Evolutionary conservation across 208 protist genomes (phyloP).

Genomic region (Leishmania mexicana): DNA sequence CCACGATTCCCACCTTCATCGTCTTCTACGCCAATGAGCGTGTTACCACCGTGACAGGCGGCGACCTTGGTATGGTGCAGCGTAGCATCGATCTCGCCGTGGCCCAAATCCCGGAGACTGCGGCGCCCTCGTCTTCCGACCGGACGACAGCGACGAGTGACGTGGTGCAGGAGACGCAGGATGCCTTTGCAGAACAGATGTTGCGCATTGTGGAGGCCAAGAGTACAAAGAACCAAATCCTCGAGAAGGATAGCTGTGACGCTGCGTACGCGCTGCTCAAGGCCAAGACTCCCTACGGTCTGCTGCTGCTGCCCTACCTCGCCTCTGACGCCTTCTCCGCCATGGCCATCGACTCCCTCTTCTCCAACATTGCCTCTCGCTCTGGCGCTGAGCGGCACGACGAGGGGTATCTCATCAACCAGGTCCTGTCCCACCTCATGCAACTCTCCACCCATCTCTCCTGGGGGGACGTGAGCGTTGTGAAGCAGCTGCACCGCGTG

Average conservation of each 20-base stretch:
- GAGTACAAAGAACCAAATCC: slow-evolving; percentile 39
- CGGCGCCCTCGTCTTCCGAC: neutral
- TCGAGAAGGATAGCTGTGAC: slow-evolving; percentile 43
- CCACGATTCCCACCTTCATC: slow-evolving; percentile 81
- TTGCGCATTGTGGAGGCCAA: slow-evolving; percentile 42
- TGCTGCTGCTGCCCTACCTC: slow-evolving; percentile 79
- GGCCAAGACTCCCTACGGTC: slow-evolving; percentile 40
- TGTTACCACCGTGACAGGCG: slow-evolving; percentile 44
- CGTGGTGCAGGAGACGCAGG: slow-evolving; percentile 16
- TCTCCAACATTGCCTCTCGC: slow-evolving; percentile 56
- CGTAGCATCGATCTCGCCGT: slow-evolving; percentile 52
- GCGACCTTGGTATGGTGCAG: slow-evolving; percentile 60
- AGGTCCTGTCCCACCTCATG: slow-evolving; percentile 65
- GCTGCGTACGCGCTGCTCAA: slow-evolving; percentile 51
- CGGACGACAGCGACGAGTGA: neutral
- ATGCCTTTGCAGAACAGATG: slow-evolving; percentile 62
- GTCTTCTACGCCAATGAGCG: slow-evolving; percentile 63
- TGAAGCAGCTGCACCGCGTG: slow-evolving; percentile 50
- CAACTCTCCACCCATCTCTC: slow-evolving; percentile 48
- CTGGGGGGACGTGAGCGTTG: slow-evolving; percentile 47
- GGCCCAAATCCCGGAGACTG: slow-evolving; percentile 14
- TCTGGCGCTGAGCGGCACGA: slow-evolving; percentile 33
- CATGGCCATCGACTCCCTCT: slow-evolving; percentile 60
- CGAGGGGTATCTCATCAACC: slow-evolving; percentile 60
- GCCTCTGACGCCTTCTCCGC: slow-evolving; percentile 61